Evolutionary conservation across 176 grass and related monocot genomes (phyloP).

Genomic region (Bolboschoenus planiculmis): DNA sequence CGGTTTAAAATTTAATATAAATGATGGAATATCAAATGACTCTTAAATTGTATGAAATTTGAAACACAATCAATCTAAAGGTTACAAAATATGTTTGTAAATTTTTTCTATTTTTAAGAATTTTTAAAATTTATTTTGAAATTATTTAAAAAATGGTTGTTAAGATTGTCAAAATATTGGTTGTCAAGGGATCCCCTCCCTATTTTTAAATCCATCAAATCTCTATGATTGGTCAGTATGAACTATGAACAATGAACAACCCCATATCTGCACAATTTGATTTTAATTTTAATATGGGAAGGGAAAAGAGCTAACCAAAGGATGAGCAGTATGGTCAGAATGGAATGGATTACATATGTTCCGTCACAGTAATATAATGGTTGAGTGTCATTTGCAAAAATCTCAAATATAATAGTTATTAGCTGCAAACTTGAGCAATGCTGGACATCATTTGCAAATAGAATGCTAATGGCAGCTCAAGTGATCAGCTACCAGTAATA

Average conservation of each 20-base stretch:
- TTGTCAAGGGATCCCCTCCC: too few species aligned
- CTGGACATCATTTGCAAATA: too few species aligned
- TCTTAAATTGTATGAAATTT: too few species aligned
- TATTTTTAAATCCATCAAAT: neutral
- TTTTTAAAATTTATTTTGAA: too few species aligned
- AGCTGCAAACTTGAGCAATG: neutral
- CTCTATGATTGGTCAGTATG: neutral
- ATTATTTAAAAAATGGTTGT: too few species aligned
- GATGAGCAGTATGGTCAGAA: neutral
- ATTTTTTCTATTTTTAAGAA: too few species aligned
- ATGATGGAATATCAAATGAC: too few species aligned
- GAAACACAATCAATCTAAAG: too few species aligned
- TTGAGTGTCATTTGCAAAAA: neutral
- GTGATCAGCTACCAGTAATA: neutral
- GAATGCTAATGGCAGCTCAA: neutral
- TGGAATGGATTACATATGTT: neutral
- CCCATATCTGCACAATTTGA: neutral
- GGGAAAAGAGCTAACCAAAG: neutral
- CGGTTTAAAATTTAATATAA: too few species aligned
- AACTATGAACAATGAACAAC: slow-evolving; percentile 6
- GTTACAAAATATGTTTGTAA: too few species aligned
- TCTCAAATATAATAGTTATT: neutral
- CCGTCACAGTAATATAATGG: too few species aligned
- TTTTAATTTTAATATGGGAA: neutral
- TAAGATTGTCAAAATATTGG: too few species aligned